These are phyloP conservation scores for Colletotrichum lupini DNA, from an alignment of 2,329 filamentous ascomycete genomes.

Conservation along the genomic window DNA sequence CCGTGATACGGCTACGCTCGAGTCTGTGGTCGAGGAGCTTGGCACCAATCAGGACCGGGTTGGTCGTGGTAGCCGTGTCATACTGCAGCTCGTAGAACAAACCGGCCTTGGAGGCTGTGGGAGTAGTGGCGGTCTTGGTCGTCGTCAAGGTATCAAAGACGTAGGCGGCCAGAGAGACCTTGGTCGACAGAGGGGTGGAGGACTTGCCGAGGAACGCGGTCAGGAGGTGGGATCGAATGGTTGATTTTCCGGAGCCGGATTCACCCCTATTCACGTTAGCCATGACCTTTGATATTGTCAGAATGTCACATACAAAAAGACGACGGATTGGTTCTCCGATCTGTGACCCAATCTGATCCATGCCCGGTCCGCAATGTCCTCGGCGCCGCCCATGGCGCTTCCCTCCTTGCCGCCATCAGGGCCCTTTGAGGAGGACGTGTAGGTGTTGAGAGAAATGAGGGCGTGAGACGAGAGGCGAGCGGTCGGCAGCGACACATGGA, in stretches of 20 bases:
- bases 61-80: slow-evolving; percentile 85
- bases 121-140: slow-evolving; percentile 95
- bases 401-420: slow-evolving; percentile 92
- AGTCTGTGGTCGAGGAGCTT: slow-evolving; percentile 94
- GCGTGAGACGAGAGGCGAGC: slow-evolving; percentile 91
- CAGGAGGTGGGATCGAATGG: slow-evolving; percentile 87
- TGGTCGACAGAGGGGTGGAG: slow-evolving; percentile 91
- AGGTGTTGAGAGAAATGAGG: slow-evolving; percentile 93
- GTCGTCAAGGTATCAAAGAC: slow-evolving; percentile 97
- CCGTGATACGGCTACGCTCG: slow-evolving; percentile 89
- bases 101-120: slow-evolving; percentile 94
- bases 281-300: not conserved
- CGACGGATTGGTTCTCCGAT: slow-evolving; percentile 90
- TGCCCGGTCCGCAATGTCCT: slow-evolving; percentile 89
- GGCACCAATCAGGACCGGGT: slow-evolving; percentile 89
- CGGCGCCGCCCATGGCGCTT: slow-evolving; percentile 90
- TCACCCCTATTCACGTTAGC: slow-evolving; percentile 74
- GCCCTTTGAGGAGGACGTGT: slow-evolving; percentile 87
- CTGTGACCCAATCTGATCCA: slow-evolving; percentile 87
- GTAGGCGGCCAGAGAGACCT: slow-evolving; percentile 92
- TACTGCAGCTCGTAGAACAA: slow-evolving; percentile 98
- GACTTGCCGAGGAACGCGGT: slow-evolving; percentile 89
- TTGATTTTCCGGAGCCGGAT: slow-evolving; percentile 96
- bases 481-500: slow-evolving; percentile 90
- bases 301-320: slow-evolving; percentile 81